Evolutionary conservation across 2,329 filamentous ascomycete species (phyloP).

Genomic region (Hyphodiscus sp.): DNA sequence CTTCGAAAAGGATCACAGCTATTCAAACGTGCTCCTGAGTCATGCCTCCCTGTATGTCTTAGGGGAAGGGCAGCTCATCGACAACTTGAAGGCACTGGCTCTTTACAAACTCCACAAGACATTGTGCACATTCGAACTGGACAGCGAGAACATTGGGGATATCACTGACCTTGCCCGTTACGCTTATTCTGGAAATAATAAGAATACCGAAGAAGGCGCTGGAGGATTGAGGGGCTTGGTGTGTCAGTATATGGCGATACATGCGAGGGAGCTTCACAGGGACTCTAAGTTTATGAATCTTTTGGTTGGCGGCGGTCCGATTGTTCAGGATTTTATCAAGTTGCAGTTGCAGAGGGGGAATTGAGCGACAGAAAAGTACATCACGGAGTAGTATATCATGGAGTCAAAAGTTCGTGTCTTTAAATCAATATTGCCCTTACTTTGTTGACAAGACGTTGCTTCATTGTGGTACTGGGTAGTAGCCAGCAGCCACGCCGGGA

Average conservation of each 20-base stretch:
- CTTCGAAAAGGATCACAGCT: slow-evolving; percentile 10
- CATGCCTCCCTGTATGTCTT: slow-evolving; percentile 15
- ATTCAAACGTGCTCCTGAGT: slow-evolving; percentile 9
- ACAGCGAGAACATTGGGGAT: slow-evolving; percentile 10
- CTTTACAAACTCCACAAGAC: slow-evolving; percentile 20
- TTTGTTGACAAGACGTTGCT: no score
- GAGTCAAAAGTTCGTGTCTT: not conserved
- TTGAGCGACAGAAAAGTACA: not conserved
- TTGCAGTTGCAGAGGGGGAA: slow-evolving; percentile 11
- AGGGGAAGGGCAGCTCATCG: slow-evolving; percentile 8
- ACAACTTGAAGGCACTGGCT: slow-evolving; percentile 15
- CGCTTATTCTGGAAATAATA: slow-evolving; percentile 5
- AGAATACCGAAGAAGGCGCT: slow-evolving; percentile 1
- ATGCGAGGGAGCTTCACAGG: slow-evolving; percentile 7
- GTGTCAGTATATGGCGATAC: slow-evolving; percentile 13
- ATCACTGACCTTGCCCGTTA: slow-evolving; percentile 48
- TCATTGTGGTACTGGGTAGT: no score
- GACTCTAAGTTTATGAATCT: slow-evolving; percentile 15
- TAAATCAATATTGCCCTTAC: no score
- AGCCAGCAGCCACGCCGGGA: no score
- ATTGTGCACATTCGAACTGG: slow-evolving; percentile 11
- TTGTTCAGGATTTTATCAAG: slow-evolving; percentile 19
- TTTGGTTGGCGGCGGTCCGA: slow-evolving; percentile 14
- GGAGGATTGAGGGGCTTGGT: slow-evolving; percentile 12
- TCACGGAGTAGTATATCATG: not conserved